Percentiles rank a stretch among this genome's conserved stretches.
Evolutionary conservation across 2,329 filamentous ascomycete genomes (phyloP).

Genomic region (Thelonectria blattea): DNA sequence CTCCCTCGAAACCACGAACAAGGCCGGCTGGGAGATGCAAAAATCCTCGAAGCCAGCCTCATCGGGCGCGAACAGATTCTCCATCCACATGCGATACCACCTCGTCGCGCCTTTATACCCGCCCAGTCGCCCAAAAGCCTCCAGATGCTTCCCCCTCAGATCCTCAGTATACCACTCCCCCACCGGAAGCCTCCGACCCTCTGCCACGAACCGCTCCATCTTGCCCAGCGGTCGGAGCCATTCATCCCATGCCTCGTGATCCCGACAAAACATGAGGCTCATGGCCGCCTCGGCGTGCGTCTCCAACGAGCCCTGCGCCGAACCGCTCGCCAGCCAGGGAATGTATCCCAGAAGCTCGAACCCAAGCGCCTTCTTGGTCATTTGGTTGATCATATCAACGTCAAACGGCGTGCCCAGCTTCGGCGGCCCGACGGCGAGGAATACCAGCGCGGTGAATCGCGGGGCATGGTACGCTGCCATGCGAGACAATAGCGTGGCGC

Average conservation of each 20-base stretch:
- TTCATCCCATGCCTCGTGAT: constrained; percentile 32
- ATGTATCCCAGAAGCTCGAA: constrained; percentile 44
- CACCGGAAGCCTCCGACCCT: constrained; percentile 28
- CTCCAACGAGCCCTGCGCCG: constrained; percentile 33
- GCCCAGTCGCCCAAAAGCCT: constrained; percentile 27
- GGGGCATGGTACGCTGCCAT: constrained; percentile 36
- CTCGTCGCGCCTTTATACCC: constrained; percentile 40
- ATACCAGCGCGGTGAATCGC: constrained; percentile 31
- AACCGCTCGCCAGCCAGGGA: constrained; percentile 32
- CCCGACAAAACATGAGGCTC: constrained; percentile 39
- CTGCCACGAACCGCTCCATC: constrained; percentile 38
- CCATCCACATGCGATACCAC: constrained; percentile 43
- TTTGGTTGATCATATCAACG: constrained; percentile 39
- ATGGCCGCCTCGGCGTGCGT: constrained; percentile 34
- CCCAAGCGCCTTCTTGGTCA: constrained; percentile 40
- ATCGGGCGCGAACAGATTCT: constrained; percentile 37
- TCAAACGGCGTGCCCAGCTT: constrained; percentile 39
- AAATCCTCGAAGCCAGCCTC: constrained; percentile 32
- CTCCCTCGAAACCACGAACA: constrained; percentile 34
- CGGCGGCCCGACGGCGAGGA: constrained; percentile 42
- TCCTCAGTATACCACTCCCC: constrained; percentile 37
- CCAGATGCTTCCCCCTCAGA: constrained; percentile 33
- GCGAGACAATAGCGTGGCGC: constrained; percentile 41
- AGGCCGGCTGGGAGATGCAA: constrained; percentile 25
- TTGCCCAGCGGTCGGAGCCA: constrained; percentile 39